Conservation (phyloP, 495 filamentous ascomycete species). For the Xylaria nigripes region DNA sequence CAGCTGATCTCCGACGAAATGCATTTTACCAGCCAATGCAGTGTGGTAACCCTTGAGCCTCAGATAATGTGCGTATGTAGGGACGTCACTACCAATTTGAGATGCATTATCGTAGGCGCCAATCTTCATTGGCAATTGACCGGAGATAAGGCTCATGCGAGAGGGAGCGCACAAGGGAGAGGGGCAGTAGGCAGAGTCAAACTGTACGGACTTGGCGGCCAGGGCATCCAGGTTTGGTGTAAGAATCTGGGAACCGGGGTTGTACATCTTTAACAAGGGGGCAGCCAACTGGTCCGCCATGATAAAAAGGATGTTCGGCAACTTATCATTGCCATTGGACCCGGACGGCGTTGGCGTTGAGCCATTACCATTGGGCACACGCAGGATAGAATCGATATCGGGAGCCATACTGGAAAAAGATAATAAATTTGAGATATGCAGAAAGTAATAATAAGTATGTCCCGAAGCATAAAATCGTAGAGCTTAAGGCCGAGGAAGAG, state of each 20-base stretch:
- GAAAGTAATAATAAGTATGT: neutral
- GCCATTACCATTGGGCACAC: slow-evolving; percentile 8
- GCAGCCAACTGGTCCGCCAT: slow-evolving; percentile 92
- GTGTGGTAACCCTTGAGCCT: slow-evolving; percentile 80
- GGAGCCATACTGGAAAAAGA: slow-evolving; percentile 37
- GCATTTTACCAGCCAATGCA: slow-evolving; percentile 88
- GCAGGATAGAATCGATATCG: slow-evolving; percentile 46
- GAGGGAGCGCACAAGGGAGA: slow-evolving; percentile 83
- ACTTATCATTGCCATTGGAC: slow-evolving; percentile 28
- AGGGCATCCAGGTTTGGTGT: slow-evolving; percentile 81
- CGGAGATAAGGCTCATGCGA: slow-evolving; percentile 81
- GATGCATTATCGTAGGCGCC: slow-evolving; percentile 82
- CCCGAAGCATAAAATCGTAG: neutral
- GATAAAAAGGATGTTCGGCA: slow-evolving; percentile 75
- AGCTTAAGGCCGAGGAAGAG: neutral
- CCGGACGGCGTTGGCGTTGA: slow-evolving; percentile 12
- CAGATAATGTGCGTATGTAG: slow-evolving; percentile 84
- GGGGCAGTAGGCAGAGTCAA: slow-evolving; percentile 84
- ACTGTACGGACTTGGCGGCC: slow-evolving; percentile 68
- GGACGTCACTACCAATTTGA: slow-evolving; percentile 62
- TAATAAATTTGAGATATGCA: neutral
- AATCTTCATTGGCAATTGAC: slow-evolving; percentile 78
- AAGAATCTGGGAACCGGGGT: slow-evolving; percentile 69
- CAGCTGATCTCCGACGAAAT: slow-evolving; percentile 87
- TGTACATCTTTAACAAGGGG: slow-evolving; percentile 74